A percentile compares a stretch with the other conserved stretches of the same genome.
phyloP scores from a whole-genome alignment of 2,329 filamentous ascomycete species.

The Diaporthe sp. region DNA sequence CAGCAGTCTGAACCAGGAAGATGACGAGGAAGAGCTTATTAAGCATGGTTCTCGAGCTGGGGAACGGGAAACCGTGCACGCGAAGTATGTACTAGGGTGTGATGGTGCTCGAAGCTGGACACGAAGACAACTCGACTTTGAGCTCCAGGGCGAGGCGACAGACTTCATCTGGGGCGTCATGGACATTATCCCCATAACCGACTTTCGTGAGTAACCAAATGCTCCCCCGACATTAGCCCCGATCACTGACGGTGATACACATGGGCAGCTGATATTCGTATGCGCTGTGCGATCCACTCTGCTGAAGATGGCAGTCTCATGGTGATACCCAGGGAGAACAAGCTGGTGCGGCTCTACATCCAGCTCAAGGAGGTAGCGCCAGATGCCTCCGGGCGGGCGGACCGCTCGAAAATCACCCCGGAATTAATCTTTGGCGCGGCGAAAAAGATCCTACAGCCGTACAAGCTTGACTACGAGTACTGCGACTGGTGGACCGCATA shows the following conservation, averaged over 20 bases:
- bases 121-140: slow-evolving; percentile 60
- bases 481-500: slow-evolving; percentile 76
- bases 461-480: slow-evolving; percentile 71
- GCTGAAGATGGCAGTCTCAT: slow-evolving; percentile 42
- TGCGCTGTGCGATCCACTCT: slow-evolving; percentile 43
- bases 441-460: slow-evolving; percentile 73
- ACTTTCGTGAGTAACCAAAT: slow-evolving; percentile 43
- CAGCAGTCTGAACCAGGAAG: slow-evolving; percentile 62
- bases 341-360: slow-evolving; percentile 72
- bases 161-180: slow-evolving; percentile 43
- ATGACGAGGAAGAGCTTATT: slow-evolving; percentile 50
- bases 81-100: slow-evolving; percentile 74
- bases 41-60: slow-evolving; percentile 44
- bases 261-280: slow-evolving; percentile 40
- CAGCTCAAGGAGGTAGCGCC: slow-evolving; percentile 63
- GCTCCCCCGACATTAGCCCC: slow-evolving; percentile 58
- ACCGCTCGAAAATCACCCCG: slow-evolving; percentile 71
- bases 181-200: slow-evolving; percentile 44
- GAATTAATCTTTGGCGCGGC: slow-evolving; percentile 72
- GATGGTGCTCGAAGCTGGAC: slow-evolving; percentile 78
- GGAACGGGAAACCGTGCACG: slow-evolving; percentile 56
- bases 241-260: slow-evolving; percentile 59
- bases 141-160: slow-evolving; percentile 42
- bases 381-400: slow-evolving; percentile 59
- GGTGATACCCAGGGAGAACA: slow-evolving; percentile 48